Conservation (phyloP, 345 rosid species). For the Sisymbrium irio region DNA sequence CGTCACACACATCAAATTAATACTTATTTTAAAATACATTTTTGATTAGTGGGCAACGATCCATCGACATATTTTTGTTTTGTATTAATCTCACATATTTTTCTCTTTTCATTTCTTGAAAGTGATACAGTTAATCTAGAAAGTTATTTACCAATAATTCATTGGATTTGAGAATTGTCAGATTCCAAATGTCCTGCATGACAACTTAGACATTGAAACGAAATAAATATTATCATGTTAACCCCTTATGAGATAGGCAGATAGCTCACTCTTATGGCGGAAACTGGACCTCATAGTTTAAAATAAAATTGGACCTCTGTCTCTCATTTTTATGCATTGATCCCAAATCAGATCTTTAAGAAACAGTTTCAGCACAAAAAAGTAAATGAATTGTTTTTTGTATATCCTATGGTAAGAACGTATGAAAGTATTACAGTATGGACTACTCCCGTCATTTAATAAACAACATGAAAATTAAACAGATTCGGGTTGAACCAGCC, state of each 20-base stretch:
- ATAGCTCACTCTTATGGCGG: too few species aligned
- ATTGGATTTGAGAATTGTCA: neutral
- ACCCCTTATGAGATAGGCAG: too few species aligned
- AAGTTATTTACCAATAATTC: neutral
- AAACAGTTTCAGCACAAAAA: neutral
- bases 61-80: neutral
- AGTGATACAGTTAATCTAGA: neutral
- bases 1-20: neutral
- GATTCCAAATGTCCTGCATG: too few species aligned
- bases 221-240: too few species aligned
- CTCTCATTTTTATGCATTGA: neutral
- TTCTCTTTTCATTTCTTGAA: neutral
- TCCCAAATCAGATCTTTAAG: neutral
- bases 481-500: too few species aligned
- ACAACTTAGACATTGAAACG: too few species aligned
- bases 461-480: too few species aligned
- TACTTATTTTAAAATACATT: neutral
- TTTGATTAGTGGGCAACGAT: neutral
- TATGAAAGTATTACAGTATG: too few species aligned
- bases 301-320: neutral
- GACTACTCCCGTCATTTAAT: too few species aligned
- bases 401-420: too few species aligned
- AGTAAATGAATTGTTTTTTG: too few species aligned
- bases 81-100: neutral
- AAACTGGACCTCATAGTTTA: too few species aligned